Conservation (phyloP, 2,329 filamentous ascomycete genomes). For the Nannizziopsis barbatae region DNA sequence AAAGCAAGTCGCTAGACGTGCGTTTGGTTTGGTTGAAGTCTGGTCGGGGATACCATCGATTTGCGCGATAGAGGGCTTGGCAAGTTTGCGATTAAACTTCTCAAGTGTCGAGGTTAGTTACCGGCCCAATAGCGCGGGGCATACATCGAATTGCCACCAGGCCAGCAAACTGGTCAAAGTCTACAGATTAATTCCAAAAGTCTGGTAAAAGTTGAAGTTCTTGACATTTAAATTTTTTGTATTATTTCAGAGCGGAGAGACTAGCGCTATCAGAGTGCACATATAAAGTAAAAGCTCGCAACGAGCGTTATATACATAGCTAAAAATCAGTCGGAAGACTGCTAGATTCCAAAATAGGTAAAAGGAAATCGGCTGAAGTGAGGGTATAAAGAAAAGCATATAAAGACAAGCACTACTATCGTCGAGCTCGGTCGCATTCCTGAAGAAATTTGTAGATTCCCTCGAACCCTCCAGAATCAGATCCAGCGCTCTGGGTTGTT, state of each 20-base stretch:
- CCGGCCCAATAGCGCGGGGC: too few species aligned
- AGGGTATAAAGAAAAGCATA: conserved; percentile 9
- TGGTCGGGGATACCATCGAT: too few species aligned
- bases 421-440: conserved; percentile 46
- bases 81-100: too few species aligned
- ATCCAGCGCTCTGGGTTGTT: conserved; percentile 23
- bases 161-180: not conserved
- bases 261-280: not conserved
- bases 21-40: too few species aligned
- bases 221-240: not conserved
- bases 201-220: not conserved
- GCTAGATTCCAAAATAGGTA: not conserved
- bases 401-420: conserved; percentile 15
- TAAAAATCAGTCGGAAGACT: too few species aligned
- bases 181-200: not conserved
- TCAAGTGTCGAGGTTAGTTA: too few species aligned
- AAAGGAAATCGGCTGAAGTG: conserved; percentile 5
- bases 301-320: not conserved
- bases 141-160: too few species aligned
- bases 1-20: too few species aligned
- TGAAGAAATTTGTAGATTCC: conserved; percentile 57
- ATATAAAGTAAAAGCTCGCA: not conserved
- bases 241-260: not conserved
- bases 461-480: conserved; percentile 53
- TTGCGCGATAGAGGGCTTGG: too few species aligned